These are phyloP conservation scores for Zelopaecilomyces penicillatus DNA, from an alignment of 2,329 filamentous ascomycete genomes.

Conservation along the genomic window DNA sequence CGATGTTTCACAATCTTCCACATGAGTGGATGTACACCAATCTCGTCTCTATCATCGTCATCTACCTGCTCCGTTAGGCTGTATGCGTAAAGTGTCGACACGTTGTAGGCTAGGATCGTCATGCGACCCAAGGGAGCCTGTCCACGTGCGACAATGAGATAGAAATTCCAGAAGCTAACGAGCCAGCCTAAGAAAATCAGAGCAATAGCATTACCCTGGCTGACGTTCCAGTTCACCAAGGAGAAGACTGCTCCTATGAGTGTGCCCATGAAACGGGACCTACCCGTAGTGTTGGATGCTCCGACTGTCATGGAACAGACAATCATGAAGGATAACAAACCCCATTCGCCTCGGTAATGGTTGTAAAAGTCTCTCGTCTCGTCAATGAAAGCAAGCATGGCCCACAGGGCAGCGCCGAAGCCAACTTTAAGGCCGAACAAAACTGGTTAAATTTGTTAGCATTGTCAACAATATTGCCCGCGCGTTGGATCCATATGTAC, in stretches of 20 bases:
- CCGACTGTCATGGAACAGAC: constrained; percentile 94
- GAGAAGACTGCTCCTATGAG: constrained; percentile 67
- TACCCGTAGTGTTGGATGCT: constrained; percentile 81
- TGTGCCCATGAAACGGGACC: constrained; percentile 74
- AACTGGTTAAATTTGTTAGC: constrained; percentile 22
- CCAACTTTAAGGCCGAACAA: constrained; percentile 83
- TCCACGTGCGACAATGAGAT: constrained; percentile 69
- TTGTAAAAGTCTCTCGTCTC: constrained; percentile 66
- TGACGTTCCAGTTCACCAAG: constrained; percentile 65
- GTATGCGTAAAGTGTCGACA: constrained; percentile 85
- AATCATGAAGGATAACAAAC: constrained; percentile 89
- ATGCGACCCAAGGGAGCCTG: constrained; percentile 83
- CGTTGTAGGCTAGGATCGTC: constrained; percentile 86
- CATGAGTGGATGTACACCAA: constrained; percentile 70
- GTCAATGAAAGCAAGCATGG: constrained; percentile 71
- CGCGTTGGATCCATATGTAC: constrained; percentile 9
- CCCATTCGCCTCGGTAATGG: constrained; percentile 88
- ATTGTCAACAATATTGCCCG: too few relatives aligned
- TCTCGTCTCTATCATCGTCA: constrained; percentile 72
- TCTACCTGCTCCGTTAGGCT: constrained; percentile 68
- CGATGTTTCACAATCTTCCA: constrained; percentile 76
- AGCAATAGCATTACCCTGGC: constrained; percentile 59
- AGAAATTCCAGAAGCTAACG: constrained; percentile 71
- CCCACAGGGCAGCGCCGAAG: constrained; percentile 74
- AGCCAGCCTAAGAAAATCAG: constrained; percentile 71